Base-by-base conservation (phyloP, 768 basidiomycete species). In the Mycena metata region DNA sequence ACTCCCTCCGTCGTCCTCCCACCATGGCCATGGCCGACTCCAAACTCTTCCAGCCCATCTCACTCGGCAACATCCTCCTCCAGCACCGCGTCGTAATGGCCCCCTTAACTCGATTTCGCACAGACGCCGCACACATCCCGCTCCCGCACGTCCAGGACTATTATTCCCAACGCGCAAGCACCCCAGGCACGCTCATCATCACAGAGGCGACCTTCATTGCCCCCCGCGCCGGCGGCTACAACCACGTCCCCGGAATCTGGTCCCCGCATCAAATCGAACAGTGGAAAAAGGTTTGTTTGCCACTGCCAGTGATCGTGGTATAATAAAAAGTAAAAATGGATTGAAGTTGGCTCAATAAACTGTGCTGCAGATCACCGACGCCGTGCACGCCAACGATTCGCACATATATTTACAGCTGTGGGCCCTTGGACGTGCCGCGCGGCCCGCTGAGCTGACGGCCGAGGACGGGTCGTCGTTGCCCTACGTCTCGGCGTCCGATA, bases 231-330 rank as follows among this genome's bases (percentile, higher is more conserved):
- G 88, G 85, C 1, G 89, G 88, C 1, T 80, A 77, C 49, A 54
- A 66, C 1, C 76, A 87, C 65, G 83, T 85, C 0, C 92, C 91
- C 2, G 92, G 91, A 0, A 87, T 92, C 60, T 92, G 86, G 82
- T 88, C 76, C 23, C 76, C 84, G 3, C 87, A 84, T 24, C 92
- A 95, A 69, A 83, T 89, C 39, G 72, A 62, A 0, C 85, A 77
- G 0, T 92, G 90, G 91, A 88, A 86, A 73, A 72, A 82, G 78
- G 87, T 85, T 15, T 50, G 68, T 54, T 84, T 17, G n/a, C n/a
- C n/a, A n/a, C n/a, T n/a, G n/a, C n/a, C n/a, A n/a, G n/a, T 50
- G 69, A 59, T 84, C 35, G 66, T 73, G 16, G 9, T 36, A n/a
- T n/a, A n/a, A n/a, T n/a, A n/a, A n/a, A n/a, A n/a, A n/a, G n/a